Evolutionary conservation across 345 rosid genomes (phyloP).

Genomic region (Angophora floribunda): DNA sequence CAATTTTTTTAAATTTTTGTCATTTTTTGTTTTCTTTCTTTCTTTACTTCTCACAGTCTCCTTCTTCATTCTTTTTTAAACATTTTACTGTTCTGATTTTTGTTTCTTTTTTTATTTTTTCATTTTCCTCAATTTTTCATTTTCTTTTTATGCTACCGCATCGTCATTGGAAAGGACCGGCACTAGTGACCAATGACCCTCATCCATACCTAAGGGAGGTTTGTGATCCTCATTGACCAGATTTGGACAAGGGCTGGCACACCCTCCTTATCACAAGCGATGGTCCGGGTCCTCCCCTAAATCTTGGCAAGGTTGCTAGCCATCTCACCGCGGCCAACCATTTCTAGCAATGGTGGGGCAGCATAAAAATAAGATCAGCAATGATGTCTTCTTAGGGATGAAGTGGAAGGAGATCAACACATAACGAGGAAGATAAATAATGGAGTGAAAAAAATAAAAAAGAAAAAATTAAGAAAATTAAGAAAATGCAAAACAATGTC

Average conservation of each 20-base stretch:
- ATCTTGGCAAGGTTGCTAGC: background rate
- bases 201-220: background rate
- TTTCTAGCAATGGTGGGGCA: background rate
- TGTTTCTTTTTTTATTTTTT: no score
- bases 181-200: background rate
- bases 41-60: background rate
- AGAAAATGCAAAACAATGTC: background rate
- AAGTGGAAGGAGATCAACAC: background rate
- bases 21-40: background rate
- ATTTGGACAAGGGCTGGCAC: background rate
- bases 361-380: background rate
- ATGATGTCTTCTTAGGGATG: background rate
- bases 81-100: background rate
- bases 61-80: background rate
- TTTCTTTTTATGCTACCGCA: background rate
- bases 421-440: background rate
- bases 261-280: background rate
- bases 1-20: background rate
- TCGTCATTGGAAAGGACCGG: accelerated
- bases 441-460: background rate
- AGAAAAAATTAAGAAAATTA: background rate
- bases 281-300: background rate
- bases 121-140: background rate
- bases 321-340: accelerated
- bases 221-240: background rate